phyloP scores from a whole-genome alignment of 495 filamentous ascomycete genomes.

The Penicillium mononematosum region DNA sequence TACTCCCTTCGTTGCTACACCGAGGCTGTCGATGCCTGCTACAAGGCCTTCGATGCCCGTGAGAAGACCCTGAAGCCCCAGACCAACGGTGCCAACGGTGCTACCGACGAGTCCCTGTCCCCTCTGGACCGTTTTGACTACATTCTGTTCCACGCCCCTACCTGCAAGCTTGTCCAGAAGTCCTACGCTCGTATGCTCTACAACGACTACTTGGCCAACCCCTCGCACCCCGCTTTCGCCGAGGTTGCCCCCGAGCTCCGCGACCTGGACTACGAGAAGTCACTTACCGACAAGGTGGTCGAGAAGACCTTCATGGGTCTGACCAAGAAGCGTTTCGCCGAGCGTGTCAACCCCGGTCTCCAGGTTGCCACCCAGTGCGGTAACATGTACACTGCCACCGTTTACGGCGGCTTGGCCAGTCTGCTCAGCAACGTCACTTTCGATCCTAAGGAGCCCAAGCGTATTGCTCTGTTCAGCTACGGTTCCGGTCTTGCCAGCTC shows the following conservation, averaged over 20 bases:
- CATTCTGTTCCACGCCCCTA: conserved; percentile 92
- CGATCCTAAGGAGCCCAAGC: conserved; percentile 74
- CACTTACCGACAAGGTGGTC: conserved; percentile 85
- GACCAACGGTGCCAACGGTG: conserved; percentile 63
- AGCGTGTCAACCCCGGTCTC: conserved; percentile 81
- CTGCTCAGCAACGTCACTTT: conserved; percentile 71
- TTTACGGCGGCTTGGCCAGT: conserved; percentile 81
- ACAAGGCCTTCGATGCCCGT: conserved; percentile 89
- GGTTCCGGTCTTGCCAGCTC: conserved; percentile 88
- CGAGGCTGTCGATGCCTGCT: conserved; percentile 91
- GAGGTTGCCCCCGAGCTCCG: conserved; percentile 84
- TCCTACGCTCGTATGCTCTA: conserved; percentile 93
- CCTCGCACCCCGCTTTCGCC: conserved; percentile 72
- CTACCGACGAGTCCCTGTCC: conserved; percentile 56
- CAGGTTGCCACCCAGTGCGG: conserved; percentile 91
- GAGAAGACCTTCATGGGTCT: conserved; percentile 97
- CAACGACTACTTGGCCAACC: conserved; percentile 88
- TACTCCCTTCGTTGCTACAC: conserved; percentile 95
- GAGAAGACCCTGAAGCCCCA: conserved; percentile 66
- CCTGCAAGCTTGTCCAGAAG: conserved; percentile 96
- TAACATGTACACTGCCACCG: conserved; percentile 98
- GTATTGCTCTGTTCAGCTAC: conserved; percentile 91
- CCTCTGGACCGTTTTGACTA: conserved; percentile 92
- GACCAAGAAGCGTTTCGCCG: conserved; percentile 91
- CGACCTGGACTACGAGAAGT: conserved; percentile 80